Evolutionary conservation across 768 basidiomycete species (phyloP), one percentile per base, ranked within the genome.

Genomic region (Tremella mesenterica): DNA sequence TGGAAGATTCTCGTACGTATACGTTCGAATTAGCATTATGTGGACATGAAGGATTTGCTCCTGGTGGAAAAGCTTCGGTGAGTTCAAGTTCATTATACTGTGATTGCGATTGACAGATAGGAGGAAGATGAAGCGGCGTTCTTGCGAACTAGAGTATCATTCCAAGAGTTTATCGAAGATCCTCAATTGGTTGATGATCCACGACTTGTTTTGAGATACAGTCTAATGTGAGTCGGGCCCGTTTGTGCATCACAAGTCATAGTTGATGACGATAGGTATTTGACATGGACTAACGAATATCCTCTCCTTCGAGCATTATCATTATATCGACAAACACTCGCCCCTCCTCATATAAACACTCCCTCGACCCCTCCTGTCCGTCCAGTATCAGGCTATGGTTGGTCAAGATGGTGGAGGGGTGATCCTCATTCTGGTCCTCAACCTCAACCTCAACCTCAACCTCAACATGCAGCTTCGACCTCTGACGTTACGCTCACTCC

Each of bases 11-110:
- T 50, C 31, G 53, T 8, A 75, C 75, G 45, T 76, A 85, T 20
- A 75, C 76, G n/a, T 90, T 76, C 60, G 83, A 91, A 70, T 72
- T 92, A 54, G 84, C 87, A 60, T 58, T 88, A 36, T 78, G 85
- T 18, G 74, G 76, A 2, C 65, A 65, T 2, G 71, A 73, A 12
- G 67, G 63, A 8, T 65, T 70, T 34, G 60, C 62, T 13, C 12
- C 34, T 2, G 31, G 33, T 4, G 48, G 53, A 1, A 44, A 45
- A 14, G 50, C 48, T 16, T 18, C 47, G 28, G 47, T 48, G 31
- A 34, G 31, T 31, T 56, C 52, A 52, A 25, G 58, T 60, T 43
- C 28, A 16, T n/a, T 21, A 29, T 25, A 27, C 36, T 38, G 27
- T 20, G 46, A 20, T 25, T 23, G n/a, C 8, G 33, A 38, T 53